Evolutionary conservation across 148 eudicot genomes (phyloP), one percentile per base, ranked within the genome.

Genomic region (Heliamphora exappendiculata): DNA sequence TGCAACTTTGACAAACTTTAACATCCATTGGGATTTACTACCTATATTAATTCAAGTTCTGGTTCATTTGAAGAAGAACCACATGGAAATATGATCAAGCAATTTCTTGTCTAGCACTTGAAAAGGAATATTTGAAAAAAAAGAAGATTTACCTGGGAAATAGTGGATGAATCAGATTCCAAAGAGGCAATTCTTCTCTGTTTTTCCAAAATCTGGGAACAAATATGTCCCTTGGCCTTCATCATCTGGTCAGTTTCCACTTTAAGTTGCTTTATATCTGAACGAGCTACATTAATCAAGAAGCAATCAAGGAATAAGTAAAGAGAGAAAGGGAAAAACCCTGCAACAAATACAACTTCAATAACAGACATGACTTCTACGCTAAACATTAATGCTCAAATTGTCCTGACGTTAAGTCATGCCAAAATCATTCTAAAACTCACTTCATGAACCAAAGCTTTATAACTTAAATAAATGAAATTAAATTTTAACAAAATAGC

Each of bases 131-230:
- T 19, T 51, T 34, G 11, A 66, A 51, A 64, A 72, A 58, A 39
- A 73, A 63, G n/a, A 58, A 62, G 20, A 60, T 39, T 36, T 74
- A 90, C 98, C 95, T 87, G 92, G 34, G 84, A 76, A 62, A 90
- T 89, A 50, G 84, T 87, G 80, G 75, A 78, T 34, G 90, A 87
- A 75, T 89, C 97, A 74, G 82, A 82, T 79, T 89, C 98, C 83
- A 90, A 76, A 57, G 86, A 83, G 55, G 84, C 78, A 54, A 86
- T 79, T 75, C 81, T 88, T 81, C 85, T 89, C 84, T 94, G 91
- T 76, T 82, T 88, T 57, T 92, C 93, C 76, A 94, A 74, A 71
- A 94, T 91, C 79, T 83, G 80, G 54, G 89, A 88, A 79, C 95
- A 89, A 45, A 89, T 84, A 36, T 87, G 81, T 70, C 84, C 92